These are phyloP conservation scores for Stipa capillata DNA, from an alignment of 176 grass and related monocot species.

Conservation along the genomic window DNA sequence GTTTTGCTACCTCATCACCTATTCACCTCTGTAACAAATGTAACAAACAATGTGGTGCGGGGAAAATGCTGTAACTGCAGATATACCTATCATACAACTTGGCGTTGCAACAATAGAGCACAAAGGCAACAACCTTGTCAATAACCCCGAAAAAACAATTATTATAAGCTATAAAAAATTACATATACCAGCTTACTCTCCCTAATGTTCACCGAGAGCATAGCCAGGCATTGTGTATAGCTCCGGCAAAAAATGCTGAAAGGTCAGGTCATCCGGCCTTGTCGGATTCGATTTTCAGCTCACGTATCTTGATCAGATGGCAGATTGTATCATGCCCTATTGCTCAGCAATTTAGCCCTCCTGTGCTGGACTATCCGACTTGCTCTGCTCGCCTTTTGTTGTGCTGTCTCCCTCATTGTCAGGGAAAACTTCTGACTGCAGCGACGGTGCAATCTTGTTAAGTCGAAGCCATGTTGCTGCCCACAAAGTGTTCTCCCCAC, in stretches of 20 bases:
- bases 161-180: conserved; percentile 26
- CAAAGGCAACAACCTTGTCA: conserved; percentile 23
- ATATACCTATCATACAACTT: conserved; percentile 52
- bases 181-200: conserved; percentile 32
- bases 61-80: conserved; percentile 4
- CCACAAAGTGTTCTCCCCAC: conserved; percentile 57
- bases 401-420: conserved; percentile 22
- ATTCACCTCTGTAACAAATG: neutral
- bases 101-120: conserved; percentile 27
- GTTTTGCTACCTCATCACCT: conserved; percentile 4
- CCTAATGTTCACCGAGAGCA: conserved; percentile 2
- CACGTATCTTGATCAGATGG: neutral
- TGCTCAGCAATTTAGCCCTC: conserved; percentile 12
- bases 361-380: conserved; percentile 10
- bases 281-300: neutral
- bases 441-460: conserved; percentile 52
- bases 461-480: conserved; percentile 77
- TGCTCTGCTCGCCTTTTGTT: conserved; percentile 21
- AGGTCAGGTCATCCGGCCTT: neutral
- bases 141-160: conserved; percentile 23
- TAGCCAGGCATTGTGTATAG: conserved; percentile 19
- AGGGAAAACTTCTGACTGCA: conserved; percentile 68
- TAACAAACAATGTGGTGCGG: neutral
- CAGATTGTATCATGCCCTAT: conserved; percentile 1
- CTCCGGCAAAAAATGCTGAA: neutral